phyloP scores from a whole-genome alignment of 2,329 filamentous ascomycete species.

The Aspergillus quadrilineatus region DNA sequence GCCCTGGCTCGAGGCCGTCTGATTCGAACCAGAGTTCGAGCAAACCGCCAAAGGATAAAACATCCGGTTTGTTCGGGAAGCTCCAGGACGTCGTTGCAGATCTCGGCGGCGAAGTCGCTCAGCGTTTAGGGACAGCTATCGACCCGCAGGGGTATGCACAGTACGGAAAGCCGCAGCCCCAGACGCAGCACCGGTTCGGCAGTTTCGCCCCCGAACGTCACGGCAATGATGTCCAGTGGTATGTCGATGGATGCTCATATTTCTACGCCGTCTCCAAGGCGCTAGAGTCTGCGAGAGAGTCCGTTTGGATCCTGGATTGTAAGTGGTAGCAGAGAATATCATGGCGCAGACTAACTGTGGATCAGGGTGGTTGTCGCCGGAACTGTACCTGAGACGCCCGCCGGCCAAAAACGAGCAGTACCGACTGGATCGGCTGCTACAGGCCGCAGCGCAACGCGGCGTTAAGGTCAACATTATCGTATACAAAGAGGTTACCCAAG shows the following conservation, averaged over 20 bases:
- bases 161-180: conserved; percentile 33
- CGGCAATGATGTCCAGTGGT: conserved; percentile 79
- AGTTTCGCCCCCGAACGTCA: conserved; percentile 71
- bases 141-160: conserved; percentile 51
- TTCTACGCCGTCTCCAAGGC: conserved; percentile 83
- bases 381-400: conserved; percentile 80
- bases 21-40: conserved; percentile 28
- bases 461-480: conserved; percentile 84
- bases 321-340: conserved; percentile 14
- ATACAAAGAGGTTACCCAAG: conserved; percentile 85
- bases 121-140: conserved; percentile 48
- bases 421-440: conserved; percentile 77
- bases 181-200: conserved; percentile 54
- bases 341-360: conserved; percentile 6
- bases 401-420: conserved; percentile 80
- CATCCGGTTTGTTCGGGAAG: conserved; percentile 55
- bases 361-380: conserved; percentile 76
- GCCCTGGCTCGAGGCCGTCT: conserved; percentile 25
- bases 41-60: conserved; percentile 35
- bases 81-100: conserved; percentile 54
- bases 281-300: conserved; percentile 72
- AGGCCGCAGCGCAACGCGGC: conserved; percentile 77
- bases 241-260: conserved; percentile 79
- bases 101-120: conserved; percentile 52
- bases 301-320: conserved; percentile 82